Base-by-base conservation (phyloP, 768 basidiomycete genomes). In the Cantharellus cinnabarinus region DNA sequence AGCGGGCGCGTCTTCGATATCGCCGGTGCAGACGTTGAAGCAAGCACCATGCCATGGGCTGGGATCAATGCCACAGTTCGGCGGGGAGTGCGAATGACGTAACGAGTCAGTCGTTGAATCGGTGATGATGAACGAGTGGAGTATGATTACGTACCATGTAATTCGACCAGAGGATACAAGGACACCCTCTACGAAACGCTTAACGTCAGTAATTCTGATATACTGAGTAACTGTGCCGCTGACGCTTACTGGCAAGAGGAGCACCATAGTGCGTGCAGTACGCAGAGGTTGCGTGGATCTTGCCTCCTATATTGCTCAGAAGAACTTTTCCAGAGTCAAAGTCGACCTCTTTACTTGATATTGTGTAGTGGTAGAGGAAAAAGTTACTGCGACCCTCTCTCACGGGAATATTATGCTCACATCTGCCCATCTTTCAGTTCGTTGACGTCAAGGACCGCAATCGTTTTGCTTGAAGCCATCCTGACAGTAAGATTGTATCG, bases 221-320 rank as follows among this genome's bases (percentile, higher is more conserved):
- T 48, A 34, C 1, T n/a, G 52, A 54, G 15, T 14, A 54, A 10
- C 7, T 48, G 44, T 48, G 44, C 20, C 20, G 29, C 10, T 41
- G 34, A 40, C 29, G 63, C 68, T 53, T 51, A 69, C 68, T 89
- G 3, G 75, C 80, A 2, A 93, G 75, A 1, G 89, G 88, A 2
- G 89, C 89, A 5, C 90, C 90, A 67, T 90, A 93, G 68, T 94
- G 90, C 2, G 89, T 91, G 70, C 90, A 94, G 69, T 79, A 84
- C 2, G 85, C 85, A 61, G 80, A 82, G 0, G 84, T 90, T 3
- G 88, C 85, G 63, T 84, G 75, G 1, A 89, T 71, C 63, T 82
- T 78, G 64, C 83, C 81, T 38, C 82, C 83, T 15, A 91, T 69
- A 56, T 82, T 80, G 58, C 83, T 83, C 5, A 91, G 68, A 5